Conservation (phyloP, 1,284 basidiomycete species). For the Rhodotorula mucilaginosa region DNA sequence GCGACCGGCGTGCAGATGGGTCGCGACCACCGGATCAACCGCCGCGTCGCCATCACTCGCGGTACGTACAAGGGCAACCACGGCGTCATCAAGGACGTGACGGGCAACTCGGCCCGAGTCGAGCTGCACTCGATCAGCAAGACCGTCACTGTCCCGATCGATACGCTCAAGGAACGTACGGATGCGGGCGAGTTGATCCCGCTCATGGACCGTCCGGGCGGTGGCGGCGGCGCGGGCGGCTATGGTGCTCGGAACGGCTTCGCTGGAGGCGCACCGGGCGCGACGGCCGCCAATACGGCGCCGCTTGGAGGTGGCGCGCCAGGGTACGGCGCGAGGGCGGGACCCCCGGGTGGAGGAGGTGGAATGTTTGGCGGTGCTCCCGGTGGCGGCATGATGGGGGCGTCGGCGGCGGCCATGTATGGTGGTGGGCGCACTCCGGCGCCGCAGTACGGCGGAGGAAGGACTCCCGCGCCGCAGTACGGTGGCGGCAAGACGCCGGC, state of each 20-base stretch:
- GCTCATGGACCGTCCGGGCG: slow-evolving; percentile 28
- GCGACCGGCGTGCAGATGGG: slow-evolving; percentile 16
- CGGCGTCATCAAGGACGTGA: slow-evolving; percentile 93
- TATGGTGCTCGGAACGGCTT: slow-evolving; percentile 13
- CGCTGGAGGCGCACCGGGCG: slow-evolving; percentile 18
- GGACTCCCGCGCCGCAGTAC: slow-evolving; percentile 12
- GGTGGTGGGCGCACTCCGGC: slow-evolving; percentile 19
- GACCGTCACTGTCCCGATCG: slow-evolving; percentile 79
- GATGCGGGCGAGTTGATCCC: slow-evolving; percentile 47
- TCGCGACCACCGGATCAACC: slow-evolving; percentile 72
- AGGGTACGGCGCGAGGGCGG: slow-evolving; percentile 14
- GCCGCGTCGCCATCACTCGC: slow-evolving; percentile 77
- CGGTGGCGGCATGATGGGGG: slow-evolving; percentile 8
- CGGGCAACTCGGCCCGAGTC: slow-evolving; percentile 80
- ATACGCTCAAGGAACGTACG: slow-evolving; percentile 73
- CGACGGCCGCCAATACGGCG: slow-evolving; percentile 22
- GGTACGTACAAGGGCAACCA: slow-evolving; percentile 88
- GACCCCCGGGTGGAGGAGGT: not conserved
- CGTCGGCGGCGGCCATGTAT: slow-evolving; percentile 12
- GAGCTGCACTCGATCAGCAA: slow-evolving; percentile 90
- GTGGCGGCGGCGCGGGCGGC: slow-evolving; percentile 20
- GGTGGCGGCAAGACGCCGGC: slow-evolving; percentile 39
- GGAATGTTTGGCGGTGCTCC: slow-evolving; percentile 5
- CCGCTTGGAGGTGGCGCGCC: slow-evolving; percentile 24
- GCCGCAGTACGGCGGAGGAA: slow-evolving; percentile 1